A percentile compares a stretch with the other conserved stretches of the same genome.
Conservation (phyloP, 148 eudicot genomes). For the Agrostemma githago region DNA sequence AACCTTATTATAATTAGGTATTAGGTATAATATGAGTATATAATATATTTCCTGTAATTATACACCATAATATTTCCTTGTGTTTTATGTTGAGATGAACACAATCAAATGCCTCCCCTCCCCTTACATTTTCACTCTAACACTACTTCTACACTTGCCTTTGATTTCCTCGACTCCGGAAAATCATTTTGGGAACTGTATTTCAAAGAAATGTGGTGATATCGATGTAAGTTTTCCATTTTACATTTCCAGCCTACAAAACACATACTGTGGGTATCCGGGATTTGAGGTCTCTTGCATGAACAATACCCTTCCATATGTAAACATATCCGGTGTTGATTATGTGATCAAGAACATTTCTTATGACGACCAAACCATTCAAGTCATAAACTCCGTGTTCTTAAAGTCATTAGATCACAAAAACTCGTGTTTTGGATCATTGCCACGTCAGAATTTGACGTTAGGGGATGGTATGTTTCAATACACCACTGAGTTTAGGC, state of each 20-base stretch:
- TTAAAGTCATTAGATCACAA: not conserved
- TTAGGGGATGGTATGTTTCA: conserved; percentile 6
- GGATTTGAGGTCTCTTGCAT: conserved; percentile 6
- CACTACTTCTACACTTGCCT: not conserved
- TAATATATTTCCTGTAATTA: not conserved
- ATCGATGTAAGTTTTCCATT: conserved; percentile 5
- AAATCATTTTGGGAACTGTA: conserved; percentile 1
- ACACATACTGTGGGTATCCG: conserved; percentile 5
- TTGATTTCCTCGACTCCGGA: not conserved
- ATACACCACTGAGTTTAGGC: not conserved
- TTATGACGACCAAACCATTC: not conserved
- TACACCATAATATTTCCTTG: not conserved
- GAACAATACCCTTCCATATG: conserved; percentile 3
- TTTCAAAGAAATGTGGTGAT: conserved; percentile 9
- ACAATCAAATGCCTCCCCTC: not conserved
- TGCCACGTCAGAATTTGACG: conserved; percentile 27
- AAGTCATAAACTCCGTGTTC: conserved; percentile 19
- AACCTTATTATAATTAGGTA: not conserved
- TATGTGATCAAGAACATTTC: conserved; percentile 13
- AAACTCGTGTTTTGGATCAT: conserved; percentile 13
- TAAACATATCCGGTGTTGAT: not conserved
- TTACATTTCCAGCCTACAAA: not conserved
- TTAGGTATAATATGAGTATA: not conserved
- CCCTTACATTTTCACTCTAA: not conserved
- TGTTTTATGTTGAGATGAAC: not conserved